Percentiles rank a stretch among this genome's conserved stretches.
Evolutionary conservation across 495 filamentous ascomycete genomes (phyloP).

Genomic region (Thermothielavioides terrestris): DNA sequence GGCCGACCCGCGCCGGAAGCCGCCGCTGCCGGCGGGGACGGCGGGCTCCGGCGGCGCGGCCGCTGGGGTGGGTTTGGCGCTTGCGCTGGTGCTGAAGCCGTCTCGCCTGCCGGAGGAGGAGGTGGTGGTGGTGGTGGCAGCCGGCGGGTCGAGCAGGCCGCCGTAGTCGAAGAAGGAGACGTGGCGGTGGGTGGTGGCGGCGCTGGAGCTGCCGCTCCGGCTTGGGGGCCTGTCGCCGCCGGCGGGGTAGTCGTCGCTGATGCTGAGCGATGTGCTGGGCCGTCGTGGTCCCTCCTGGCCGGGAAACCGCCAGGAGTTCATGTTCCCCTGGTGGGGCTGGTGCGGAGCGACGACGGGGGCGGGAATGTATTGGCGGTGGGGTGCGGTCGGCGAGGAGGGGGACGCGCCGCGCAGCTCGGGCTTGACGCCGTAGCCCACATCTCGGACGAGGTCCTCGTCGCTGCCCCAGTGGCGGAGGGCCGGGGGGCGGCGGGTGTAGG

Average conservation of each 20-base stretch:
- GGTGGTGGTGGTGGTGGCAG: constrained; percentile 13
- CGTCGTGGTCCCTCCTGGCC: constrained; percentile 15
- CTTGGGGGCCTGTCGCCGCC: no score
- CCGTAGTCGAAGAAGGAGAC: constrained; percentile 68
- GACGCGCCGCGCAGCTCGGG: constrained; percentile 44
- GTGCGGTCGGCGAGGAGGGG: constrained; percentile 16
- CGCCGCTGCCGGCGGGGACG: constrained; percentile 25
- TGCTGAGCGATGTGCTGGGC: no score
- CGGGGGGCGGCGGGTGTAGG: constrained; percentile 38
- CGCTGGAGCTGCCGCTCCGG: no score
- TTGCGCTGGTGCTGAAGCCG: constrained; percentile 25
- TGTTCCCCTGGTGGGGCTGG: no score
- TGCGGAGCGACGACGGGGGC: constrained; percentile 23
- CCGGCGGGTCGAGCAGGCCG: constrained; percentile 48
- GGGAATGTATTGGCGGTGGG: constrained; percentile 15
- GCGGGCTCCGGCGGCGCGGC: constrained; percentile 25
- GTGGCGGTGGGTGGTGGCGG: constrained; percentile 38
- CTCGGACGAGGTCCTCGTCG: constrained; percentile 69
- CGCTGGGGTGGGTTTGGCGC: constrained; percentile 21
- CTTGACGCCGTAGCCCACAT: constrained; percentile 57
- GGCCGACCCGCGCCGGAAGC: constrained; percentile 39
- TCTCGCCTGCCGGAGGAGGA: no score
- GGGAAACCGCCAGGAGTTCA: constrained; percentile 36
- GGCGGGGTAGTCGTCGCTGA: constrained; percentile 33
- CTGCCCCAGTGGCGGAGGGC: constrained; percentile 65